A percentile compares a stretch with the other conserved stretches of the same genome.
These are phyloP conservation scores for Bidens hawaiensis DNA, from an alignment of 140 eudicot genomes.

Conservation along the genomic window DNA sequence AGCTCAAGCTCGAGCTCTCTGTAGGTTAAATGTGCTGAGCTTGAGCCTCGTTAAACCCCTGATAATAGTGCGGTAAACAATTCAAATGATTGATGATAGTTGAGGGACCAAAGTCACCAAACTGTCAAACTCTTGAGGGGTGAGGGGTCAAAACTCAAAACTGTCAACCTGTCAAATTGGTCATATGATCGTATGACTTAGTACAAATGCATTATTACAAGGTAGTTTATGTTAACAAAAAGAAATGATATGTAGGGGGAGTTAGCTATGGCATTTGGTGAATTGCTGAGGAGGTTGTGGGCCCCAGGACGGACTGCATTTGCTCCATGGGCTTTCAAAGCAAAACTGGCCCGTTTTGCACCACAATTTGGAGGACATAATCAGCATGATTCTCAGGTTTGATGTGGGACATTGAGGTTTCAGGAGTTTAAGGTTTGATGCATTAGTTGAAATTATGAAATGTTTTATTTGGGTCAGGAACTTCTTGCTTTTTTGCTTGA, in stretches of 20 bases:
- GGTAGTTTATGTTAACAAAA: neutral
- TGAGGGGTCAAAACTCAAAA: too few species aligned
- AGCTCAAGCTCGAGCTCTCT: too few species aligned
- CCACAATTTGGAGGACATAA: constrained; percentile 90
- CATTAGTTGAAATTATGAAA: constrained; percentile 7
- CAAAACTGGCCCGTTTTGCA: constrained; percentile 90
- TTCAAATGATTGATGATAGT: too few species aligned
- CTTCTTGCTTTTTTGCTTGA: constrained; percentile 93
- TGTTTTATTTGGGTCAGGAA: constrained; percentile 44
- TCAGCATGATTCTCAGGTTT: constrained; percentile 98
- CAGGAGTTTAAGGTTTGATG: constrained; percentile 10
- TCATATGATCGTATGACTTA: too few species aligned
- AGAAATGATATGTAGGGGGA: constrained; percentile 64
- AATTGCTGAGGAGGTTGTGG: constrained; percentile 80
- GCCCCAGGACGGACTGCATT: constrained; percentile 85
- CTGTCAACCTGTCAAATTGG: too few species aligned
- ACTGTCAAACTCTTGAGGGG: too few species aligned
- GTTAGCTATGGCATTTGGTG: constrained; percentile 94
- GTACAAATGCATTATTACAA: neutral
- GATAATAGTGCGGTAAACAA: too few species aligned
- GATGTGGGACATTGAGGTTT: constrained; percentile 7
- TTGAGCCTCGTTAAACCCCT: too few species aligned
- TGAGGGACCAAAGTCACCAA: too few species aligned
- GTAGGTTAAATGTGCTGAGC: too few species aligned
- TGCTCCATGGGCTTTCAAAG: constrained; percentile 80